Percentiles rank a stretch among this genome's conserved stretches.
These are phyloP conservation scores for Pseudomonodictys pantanalensis DNA, from an alignment of 495 filamentous ascomycete species.

Conservation along the genomic window DNA sequence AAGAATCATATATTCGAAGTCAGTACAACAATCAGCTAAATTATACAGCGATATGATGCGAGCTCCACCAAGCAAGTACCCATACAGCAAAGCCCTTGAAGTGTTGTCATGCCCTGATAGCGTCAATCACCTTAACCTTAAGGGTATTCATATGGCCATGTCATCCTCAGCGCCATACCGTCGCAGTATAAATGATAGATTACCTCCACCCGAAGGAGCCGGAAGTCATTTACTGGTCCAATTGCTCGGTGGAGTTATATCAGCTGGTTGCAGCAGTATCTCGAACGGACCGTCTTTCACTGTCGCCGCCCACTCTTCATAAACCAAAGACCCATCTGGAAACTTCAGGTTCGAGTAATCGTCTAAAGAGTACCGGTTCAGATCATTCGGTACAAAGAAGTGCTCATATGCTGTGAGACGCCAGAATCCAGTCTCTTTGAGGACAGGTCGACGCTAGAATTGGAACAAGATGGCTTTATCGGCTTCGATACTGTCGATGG, in stretches of 20 bases:
- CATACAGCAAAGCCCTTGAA: no score
- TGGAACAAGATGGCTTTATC: slow-evolving; percentile 30
- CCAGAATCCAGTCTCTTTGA: slow-evolving; percentile 39
- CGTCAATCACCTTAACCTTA: slow-evolving; percentile 3
- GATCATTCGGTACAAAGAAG: slow-evolving; percentile 36
- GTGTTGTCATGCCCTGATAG: slow-evolving; percentile 1
- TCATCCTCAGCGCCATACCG: slow-evolving; percentile 10
- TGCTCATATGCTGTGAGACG: slow-evolving; percentile 41
- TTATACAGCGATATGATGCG: no score
- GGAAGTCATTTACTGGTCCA: slow-evolving; percentile 38
- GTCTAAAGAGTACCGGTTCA: slow-evolving; percentile 34
- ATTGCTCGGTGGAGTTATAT: slow-evolving; percentile 38
- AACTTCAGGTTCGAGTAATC: slow-evolving; percentile 41
- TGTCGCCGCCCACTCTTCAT: slow-evolving; percentile 9
- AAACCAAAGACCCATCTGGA: slow-evolving; percentile 35
- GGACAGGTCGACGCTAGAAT: slow-evolving; percentile 39
- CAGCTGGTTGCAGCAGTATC: slow-evolving; percentile 37
- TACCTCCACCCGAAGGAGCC: slow-evolving; percentile 17
- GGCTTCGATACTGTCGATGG: not conserved
- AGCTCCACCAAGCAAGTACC: no score
- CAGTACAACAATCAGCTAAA: no score
- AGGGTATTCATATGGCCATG: slow-evolving; percentile 11
- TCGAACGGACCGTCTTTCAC: slow-evolving; percentile 14
- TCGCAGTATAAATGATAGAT: slow-evolving; percentile 6
- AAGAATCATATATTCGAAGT: no score